Evolutionary conservation across 495 filamentous ascomycete genomes (phyloP), one percentile per base, ranked within the genome.

Genomic region (Massariosphaeria phaeospora): DNA sequence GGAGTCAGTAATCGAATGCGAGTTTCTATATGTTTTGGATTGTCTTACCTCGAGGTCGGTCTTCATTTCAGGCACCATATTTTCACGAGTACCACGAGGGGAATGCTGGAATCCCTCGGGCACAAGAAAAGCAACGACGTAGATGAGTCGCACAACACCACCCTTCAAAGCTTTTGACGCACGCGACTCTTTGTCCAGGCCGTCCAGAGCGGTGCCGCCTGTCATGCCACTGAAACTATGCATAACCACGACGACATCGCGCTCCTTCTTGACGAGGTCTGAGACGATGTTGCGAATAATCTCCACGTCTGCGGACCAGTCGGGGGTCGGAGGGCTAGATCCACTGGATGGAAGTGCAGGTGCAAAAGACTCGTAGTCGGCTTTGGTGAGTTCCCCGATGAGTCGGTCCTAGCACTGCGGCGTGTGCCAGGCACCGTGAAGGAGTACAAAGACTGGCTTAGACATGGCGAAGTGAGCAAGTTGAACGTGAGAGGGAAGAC

Each of bases 201-300:
- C 72, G 47, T 72, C 61, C 20, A 72, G 54, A n/a, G 74, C 76
- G 24, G 71, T 69, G 5, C 65, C 62, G 17, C 72, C 69, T 24
- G 73, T 66, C 18, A 72, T 43, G 10, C 74, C 70, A 21, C 70
- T 65, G 56, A 70, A 70, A 3, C 65, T 69, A 55, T 79, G 76
- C 40, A 67, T 61, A 0, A 77, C 73, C 10, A 79, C 44, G 8
- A 76, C 55, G 6, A 77, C 66, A 18, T 72, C 64, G 39, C 58
- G 41, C 17, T 70, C 66, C n/a, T 55, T 39, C n/a, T 55, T 39
- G 15, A 67, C 65, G 7, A 63, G 60, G 23, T 52, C 43, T 49
- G 59, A 41, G 18, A 72, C 51, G 0, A 61, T 45, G 0, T 46
- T 27, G 6, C 66, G 67, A 5, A 76, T 59, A 18, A 58, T 60